Evolutionary conservation across 2,329 filamentous ascomycete genomes (phyloP).

Genomic region (Orbilia brochopaga): DNA sequence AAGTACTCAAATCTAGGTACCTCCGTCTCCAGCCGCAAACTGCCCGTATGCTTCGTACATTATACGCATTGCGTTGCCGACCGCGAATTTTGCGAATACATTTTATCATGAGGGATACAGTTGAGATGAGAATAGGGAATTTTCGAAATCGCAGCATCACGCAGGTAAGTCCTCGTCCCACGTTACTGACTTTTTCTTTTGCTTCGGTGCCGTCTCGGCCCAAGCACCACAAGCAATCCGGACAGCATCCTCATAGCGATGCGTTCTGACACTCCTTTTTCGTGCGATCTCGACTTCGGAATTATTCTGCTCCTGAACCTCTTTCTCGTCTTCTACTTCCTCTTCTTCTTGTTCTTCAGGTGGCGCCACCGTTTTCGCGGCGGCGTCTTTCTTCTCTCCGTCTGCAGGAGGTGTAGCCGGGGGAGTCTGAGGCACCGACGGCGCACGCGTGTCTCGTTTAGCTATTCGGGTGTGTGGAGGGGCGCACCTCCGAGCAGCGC

Average conservation of each 20-base stretch:
- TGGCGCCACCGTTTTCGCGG: not conserved
- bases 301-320: slow-evolving; percentile 3
- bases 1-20: too few species aligned
- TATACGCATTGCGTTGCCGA: too few species aligned
- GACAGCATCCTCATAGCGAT: slow-evolving; percentile 48
- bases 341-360: slow-evolving; percentile 5
- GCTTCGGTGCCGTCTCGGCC: slow-evolving; percentile 26
- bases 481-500: slow-evolving; percentile 31
- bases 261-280: slow-evolving; percentile 30
- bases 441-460: slow-evolving; percentile 29
- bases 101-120: too few species aligned
- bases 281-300: slow-evolving; percentile 11
- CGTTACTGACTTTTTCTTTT: slow-evolving; percentile 39
- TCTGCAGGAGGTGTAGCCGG: slow-evolving; percentile 29
- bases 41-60: too few species aligned
- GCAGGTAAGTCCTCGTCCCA: slow-evolving; percentile 31
- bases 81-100: too few species aligned
- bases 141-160: too few species aligned
- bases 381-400: slow-evolving; percentile 6
- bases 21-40: too few species aligned
- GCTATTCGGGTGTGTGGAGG: slow-evolving; percentile 43
- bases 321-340: not conserved
- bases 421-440: slow-evolving; percentile 24
- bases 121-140: too few species aligned
- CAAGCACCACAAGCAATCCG: slow-evolving; percentile 48